These are phyloP conservation scores for Medicago arabica DNA, from an alignment of 306 rosid genomes.

Conservation along the genomic window DNA sequence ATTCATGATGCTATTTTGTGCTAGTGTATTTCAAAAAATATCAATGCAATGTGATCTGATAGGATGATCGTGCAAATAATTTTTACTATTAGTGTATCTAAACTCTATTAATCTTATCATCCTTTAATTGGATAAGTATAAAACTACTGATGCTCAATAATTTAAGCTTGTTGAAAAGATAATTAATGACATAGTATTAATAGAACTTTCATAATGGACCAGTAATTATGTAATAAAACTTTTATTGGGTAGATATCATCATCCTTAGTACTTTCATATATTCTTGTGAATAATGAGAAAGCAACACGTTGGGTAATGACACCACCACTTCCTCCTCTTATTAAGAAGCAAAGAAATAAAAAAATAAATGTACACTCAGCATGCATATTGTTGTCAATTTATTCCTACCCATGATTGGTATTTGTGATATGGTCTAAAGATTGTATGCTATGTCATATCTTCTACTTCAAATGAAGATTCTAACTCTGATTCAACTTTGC, in stretches of 20 bases:
- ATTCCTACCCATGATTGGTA: slow-evolving; percentile 45
- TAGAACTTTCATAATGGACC: background rate
- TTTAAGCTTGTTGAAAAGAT: background rate
- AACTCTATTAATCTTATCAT: background rate
- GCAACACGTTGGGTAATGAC: slow-evolving; percentile 23
- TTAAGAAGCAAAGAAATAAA: slow-evolving; percentile 28
- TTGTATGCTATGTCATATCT: slow-evolving; percentile 21
- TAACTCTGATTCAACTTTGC: slow-evolving; percentile 36
- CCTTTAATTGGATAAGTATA: slow-evolving; percentile 16
- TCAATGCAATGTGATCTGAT: background rate
- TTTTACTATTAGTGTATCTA: background rate
- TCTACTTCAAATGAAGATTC: slow-evolving; percentile 32
- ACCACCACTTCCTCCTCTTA: slow-evolving; percentile 31
- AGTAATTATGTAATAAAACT: too few species aligned
- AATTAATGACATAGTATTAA: slow-evolving; percentile 7
- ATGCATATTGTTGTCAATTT: slow-evolving; percentile 32
- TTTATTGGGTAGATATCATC: too few species aligned
- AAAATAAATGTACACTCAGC: slow-evolving; percentile 47
- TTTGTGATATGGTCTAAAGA: slow-evolving; percentile 40
- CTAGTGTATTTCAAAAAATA: background rate
- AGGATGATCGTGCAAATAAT: background rate
- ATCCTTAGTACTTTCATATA: background rate
- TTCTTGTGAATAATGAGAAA: slow-evolving; percentile 13
- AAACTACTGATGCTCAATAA: slow-evolving; percentile 13
- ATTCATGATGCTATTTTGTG: background rate